Evolutionary conservation across 352 stramenopile genomes (phyloP).

Genomic region (Pythium rhizo-oryzae): DNA sequence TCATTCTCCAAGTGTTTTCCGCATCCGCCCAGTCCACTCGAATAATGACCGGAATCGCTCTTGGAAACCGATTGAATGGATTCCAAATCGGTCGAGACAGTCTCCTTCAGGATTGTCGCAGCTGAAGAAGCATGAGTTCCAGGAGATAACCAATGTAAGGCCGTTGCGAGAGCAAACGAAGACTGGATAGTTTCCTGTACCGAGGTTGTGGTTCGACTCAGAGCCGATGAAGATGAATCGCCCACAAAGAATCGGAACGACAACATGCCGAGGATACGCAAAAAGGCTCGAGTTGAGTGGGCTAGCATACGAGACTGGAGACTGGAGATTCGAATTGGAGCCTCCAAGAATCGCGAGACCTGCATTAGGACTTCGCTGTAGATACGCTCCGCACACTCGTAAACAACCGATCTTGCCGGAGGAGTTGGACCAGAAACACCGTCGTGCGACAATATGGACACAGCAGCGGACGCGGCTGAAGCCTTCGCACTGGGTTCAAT

Average conservation of each 20-base stretch:
- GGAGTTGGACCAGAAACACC: conserved; percentile 31
- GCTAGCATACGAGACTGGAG: conserved; percentile 75
- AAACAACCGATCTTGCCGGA: conserved; percentile 54
- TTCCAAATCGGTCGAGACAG: conserved; percentile 18
- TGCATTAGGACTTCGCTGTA: conserved; percentile 87
- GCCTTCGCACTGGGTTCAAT: conserved; percentile 80
- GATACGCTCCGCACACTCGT: conserved; percentile 78
- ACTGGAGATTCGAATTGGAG: conserved; percentile 69
- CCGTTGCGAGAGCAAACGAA: conserved; percentile 68
- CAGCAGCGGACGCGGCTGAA: conserved; percentile 65
- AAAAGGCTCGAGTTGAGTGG: conserved; percentile 74
- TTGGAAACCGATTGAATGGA: neutral
- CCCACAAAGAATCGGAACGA: conserved; percentile 80
- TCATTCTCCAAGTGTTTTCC: conserved; percentile 80
- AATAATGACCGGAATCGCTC: conserved; percentile 55
- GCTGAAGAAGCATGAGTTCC: conserved; percentile 15
- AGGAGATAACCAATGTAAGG: conserved; percentile 80
- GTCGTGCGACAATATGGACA: conserved; percentile 53
- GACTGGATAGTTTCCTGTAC: conserved; percentile 65
- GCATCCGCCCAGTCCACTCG: conserved; percentile 77
- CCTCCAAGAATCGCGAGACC: conserved; percentile 80
- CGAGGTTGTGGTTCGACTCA: conserved; percentile 24
- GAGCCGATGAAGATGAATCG: conserved; percentile 41
- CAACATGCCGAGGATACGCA: conserved; percentile 76
- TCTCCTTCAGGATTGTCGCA: conserved; percentile 20